phyloP scores from a whole-genome alignment of 2,329 filamentous ascomycete genomes.

The Gremmenia infestans region DNA sequence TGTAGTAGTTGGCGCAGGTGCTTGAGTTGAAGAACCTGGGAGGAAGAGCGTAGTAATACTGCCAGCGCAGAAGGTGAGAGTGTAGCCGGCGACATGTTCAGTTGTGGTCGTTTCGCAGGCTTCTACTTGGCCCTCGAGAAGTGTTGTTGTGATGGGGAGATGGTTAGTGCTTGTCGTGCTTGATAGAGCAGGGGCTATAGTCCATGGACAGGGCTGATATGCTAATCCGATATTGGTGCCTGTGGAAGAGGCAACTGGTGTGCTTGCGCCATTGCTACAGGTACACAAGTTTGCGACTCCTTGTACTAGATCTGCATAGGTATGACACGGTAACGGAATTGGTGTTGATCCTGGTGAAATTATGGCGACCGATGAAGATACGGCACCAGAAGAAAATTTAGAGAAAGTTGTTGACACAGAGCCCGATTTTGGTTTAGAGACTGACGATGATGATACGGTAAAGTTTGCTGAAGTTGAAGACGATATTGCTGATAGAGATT shows the following conservation, averaged over 20 bases:
- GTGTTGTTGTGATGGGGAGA: not conserved
- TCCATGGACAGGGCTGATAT: not conserved
- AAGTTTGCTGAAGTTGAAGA: no score
- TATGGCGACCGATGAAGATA: not conserved
- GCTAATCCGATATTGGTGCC: not conserved
- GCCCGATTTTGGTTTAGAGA: no score
- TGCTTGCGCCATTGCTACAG: not conserved
- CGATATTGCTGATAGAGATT: no score
- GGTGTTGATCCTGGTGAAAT: not conserved
- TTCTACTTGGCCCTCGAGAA: not conserved
- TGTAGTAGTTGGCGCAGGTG: no score
- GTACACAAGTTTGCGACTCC: not conserved
- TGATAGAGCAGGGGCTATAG: not conserved
- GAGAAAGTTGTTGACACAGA: no score
- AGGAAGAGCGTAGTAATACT: not conserved
- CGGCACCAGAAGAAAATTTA: no score
- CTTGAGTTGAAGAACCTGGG: no score
- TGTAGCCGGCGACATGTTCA: not conserved
- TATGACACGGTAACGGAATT: not conserved
- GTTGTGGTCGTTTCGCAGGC: not conserved
- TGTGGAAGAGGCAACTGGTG: not conserved
- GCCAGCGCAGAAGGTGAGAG: not conserved
- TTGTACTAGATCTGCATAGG: not conserved
- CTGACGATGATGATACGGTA: no score
- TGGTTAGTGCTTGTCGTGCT: not conserved